Conservation (phyloP, 768 basidiomycete species). For the Asterophora parasitica region DNA sequence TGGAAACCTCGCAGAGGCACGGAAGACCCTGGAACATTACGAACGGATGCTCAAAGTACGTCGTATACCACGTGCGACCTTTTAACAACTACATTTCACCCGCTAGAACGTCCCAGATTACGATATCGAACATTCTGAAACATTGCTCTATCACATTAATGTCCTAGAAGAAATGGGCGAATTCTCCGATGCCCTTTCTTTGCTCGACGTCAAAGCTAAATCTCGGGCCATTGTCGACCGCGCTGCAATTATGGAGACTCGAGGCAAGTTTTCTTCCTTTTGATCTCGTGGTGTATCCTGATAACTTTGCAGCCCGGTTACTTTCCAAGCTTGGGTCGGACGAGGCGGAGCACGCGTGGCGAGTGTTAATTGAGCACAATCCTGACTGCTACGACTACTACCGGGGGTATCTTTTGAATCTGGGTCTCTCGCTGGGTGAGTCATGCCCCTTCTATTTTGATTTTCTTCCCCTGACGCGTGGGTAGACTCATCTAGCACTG, state of each 20-base stretch:
- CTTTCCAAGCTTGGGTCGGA: slow-evolving; percentile 60
- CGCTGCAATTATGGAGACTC: slow-evolving; percentile 57
- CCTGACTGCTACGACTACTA: slow-evolving; percentile 82
- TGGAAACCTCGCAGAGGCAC: slow-evolving; percentile 66
- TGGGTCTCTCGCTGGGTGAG: slow-evolving; percentile 64
- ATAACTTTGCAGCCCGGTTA: slow-evolving; percentile 56
- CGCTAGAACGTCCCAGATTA: slow-evolving; percentile 67
- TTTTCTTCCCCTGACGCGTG: slow-evolving; percentile 27
- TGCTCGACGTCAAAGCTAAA: slow-evolving; percentile 64
- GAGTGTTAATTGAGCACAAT: slow-evolving; percentile 77
- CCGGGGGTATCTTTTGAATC: slow-evolving; percentile 60
- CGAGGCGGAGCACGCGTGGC: slow-evolving; percentile 81
- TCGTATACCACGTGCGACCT: slow-evolving; percentile 1
- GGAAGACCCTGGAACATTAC: slow-evolving; percentile 69
- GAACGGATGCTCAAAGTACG: slow-evolving; percentile 66
- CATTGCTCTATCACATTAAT: slow-evolving; percentile 70
- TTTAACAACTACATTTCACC: background rate
- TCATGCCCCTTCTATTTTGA: slow-evolving; percentile 1
- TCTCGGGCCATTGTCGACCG: slow-evolving; percentile 67
- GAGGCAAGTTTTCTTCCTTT: slow-evolving; percentile 41
- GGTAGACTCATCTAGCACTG: slow-evolving; percentile 44
- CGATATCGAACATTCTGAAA: slow-evolving; percentile 82
- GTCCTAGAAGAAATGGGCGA: slow-evolving; percentile 73
- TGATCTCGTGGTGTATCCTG: slow-evolving; percentile 4
- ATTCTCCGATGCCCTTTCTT: slow-evolving; percentile 48